Base-by-base conservation (phyloP, 1,284 basidiomycete genomes). In the Veloporphyrellus conicus region DNA sequence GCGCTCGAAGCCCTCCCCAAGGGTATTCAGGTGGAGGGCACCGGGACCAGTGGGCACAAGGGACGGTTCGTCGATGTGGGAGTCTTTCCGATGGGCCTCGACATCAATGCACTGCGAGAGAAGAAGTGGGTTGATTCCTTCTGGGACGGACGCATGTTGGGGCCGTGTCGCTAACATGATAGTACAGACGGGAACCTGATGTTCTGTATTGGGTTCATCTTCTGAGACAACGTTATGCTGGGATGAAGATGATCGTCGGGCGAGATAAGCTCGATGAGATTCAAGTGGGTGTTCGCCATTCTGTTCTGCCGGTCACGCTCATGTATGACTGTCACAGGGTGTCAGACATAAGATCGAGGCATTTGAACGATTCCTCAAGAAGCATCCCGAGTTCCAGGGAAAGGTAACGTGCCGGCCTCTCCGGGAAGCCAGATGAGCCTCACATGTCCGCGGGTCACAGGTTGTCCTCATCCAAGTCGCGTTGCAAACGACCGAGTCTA, bases 11-110 rank as follows among this genome's bases (percentile, higher is more conserved):
- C 90, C 0, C 71, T 91, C 22, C 90, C 91, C 6, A 87, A 89
- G 58, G 90, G 90, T 2, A 85, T 93, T 42, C 84, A 88, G 61
- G 69, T 84, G 15, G 58, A 66, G 10, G 71, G 60, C 5, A 51
- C 48, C 4, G 18, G 41, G 4, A 27, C 46, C 3, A 45, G 47
- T 1, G 20, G 36, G 3, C 37, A 54, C 22, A 57, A 57, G 29
- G 72, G 74, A 0, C 71, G 81, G 4, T 91, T 93, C 57, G 85
- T 92, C 34, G 87, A 90, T 54, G 88, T 93, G 6, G 85, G 84
- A 1, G 87, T 89, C 14, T 91, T 92, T 67, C 88, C 90, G 0
- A 92, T 93, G 79, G 91, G 91, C 4, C 92, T 93, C 53, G 91
- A 93, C 59, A 88, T 92, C 15, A 69, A 71, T 47, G 75, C 78